Percentiles rank a stretch among this genome's conserved stretches.
These are phyloP conservation scores for Scheffersomyces amazonensis DNA, from an alignment of 805 yeast genomes.

Conservation along the genomic window DNA sequence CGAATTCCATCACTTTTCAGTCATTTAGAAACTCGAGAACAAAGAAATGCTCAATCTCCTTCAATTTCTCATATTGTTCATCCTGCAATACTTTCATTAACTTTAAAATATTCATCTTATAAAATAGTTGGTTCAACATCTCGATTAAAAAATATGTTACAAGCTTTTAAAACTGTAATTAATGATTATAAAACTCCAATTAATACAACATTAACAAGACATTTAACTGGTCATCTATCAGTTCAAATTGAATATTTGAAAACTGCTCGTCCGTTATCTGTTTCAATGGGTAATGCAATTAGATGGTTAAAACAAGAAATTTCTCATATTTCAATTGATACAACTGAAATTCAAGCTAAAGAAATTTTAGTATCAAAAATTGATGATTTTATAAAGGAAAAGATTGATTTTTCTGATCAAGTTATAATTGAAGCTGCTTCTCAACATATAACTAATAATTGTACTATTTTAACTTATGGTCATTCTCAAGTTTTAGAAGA, in stretches of 20 bases:
- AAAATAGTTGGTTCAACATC: slow-evolving; percentile 87
- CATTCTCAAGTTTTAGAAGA: slow-evolving; percentile 80
- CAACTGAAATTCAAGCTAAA: slow-evolving; percentile 67
- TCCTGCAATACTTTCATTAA: slow-evolving; percentile 76
- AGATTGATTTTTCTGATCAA: slow-evolving; percentile 77
- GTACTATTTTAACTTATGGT: slow-evolving; percentile 84
- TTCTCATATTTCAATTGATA: slow-evolving; percentile 73
- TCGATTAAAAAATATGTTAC: slow-evolving; percentile 80
- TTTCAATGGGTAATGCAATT: slow-evolving; percentile 96
- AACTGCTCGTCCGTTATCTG: slow-evolving; percentile 85
- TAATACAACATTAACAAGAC: slow-evolving; percentile 81
- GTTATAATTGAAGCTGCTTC: slow-evolving; percentile 82
- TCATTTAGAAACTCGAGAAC: slow-evolving; percentile 78
- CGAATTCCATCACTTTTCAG: slow-evolving; percentile 66
- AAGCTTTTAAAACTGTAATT: slow-evolving; percentile 78
- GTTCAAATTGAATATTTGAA: slow-evolving; percentile 92
- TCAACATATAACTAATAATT: slow-evolving; percentile 68
- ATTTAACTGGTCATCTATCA: slow-evolving; percentile 81
- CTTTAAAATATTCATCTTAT: slow-evolving; percentile 79
- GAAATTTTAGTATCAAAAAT: slow-evolving; percentile 59
- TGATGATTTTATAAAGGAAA: slow-evolving; percentile 79
- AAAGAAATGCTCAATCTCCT: slow-evolving; percentile 59
- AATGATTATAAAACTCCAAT: slow-evolving; percentile 79
- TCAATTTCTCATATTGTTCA: slow-evolving; percentile 71
- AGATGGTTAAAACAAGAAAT: slow-evolving; percentile 97